These are phyloP conservation scores for Hypoxylon sp. DNA, from an alignment of 2,329 filamentous ascomycete genomes.

Conservation along the genomic window DNA sequence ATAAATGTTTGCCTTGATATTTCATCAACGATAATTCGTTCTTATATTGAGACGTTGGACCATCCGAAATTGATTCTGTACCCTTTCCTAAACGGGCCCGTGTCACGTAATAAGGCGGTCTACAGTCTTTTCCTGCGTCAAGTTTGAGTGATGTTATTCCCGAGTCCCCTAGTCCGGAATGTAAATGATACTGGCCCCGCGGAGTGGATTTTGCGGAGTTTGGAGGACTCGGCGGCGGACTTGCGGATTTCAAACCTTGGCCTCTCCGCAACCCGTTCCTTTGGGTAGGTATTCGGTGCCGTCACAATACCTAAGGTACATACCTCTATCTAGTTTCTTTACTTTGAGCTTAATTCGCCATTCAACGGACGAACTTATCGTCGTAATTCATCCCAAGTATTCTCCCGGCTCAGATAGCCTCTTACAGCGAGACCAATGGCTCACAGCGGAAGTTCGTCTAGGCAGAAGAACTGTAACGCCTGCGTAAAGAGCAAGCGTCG, in stretches of 20 bases:
- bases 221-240: conserved; percentile 35
- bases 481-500: conserved; percentile 64
- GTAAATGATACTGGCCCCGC: neutral
- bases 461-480: conserved; percentile 66
- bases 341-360: neutral
- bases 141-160: neutral
- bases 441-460: conserved; percentile 54
- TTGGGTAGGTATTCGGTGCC: neutral
- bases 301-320: neutral
- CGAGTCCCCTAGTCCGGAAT: neutral
- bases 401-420: neutral
- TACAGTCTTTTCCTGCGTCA: neutral
- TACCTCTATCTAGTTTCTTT: neutral
- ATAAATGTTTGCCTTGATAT: neutral
- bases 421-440: conserved; percentile 30
- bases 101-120: neutral
- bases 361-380: neutral
- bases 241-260: conserved; percentile 35
- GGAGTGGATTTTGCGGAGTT: conserved; percentile 32
- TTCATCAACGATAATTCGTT: neutral
- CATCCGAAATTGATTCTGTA: neutral
- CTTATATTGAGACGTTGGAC: neutral
- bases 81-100: neutral
- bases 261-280: conserved; percentile 6
- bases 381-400: neutral